Evolutionary conservation across 2,329 filamentous ascomycete species (phyloP), one percentile per base, ranked within the genome.

Genomic region (Onygenales sp.): DNA sequence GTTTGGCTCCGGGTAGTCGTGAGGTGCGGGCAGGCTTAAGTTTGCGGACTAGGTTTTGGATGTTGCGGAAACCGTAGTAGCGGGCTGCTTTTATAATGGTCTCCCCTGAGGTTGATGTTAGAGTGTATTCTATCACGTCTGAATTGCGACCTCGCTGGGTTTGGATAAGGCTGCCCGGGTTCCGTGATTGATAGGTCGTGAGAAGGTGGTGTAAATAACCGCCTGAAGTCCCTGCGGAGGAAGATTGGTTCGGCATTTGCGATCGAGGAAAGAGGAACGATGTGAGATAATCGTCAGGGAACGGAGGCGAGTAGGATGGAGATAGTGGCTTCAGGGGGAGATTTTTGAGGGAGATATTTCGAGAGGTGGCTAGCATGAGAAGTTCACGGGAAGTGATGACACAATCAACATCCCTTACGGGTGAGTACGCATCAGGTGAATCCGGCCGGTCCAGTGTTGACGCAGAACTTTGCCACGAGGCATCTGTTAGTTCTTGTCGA

Each of bases 1-100:
- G 51, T 61, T 79, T 80, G 6, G 83, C 87, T 1, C 89, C 90
- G 1, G 90, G 88, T 74, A 95, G 85, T 53, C 87, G 82, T 43
- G 87, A 92, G 5, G 81, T 77, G 54, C 82, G 84, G 0, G 86
- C 81, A 0, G 93, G 93, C 67, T 94, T 95, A 47, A 98, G 73
- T 56, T 86, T 84, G n/a, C 93, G 84, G 13, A 98, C 93, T 4
- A 98, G 81, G 64, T 98, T 98, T 69, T 97, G 93, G 57, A 98
- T 98, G 65, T 98, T 98, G 51, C 93, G 81, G 76, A 98, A 98
- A 5, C 93, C 93, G 67, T 98, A 98, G 70, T 92, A 98, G 50
- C 93, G 84, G 3, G 92, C 92, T 17, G 88, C 86, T 65, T 83
- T 87, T 72, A 94, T 83, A 2, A 94, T 68, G 2, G 77, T 71